Conservation (phyloP, 2,329 filamentous ascomycete species). For the Madurella fahalii region DNA sequence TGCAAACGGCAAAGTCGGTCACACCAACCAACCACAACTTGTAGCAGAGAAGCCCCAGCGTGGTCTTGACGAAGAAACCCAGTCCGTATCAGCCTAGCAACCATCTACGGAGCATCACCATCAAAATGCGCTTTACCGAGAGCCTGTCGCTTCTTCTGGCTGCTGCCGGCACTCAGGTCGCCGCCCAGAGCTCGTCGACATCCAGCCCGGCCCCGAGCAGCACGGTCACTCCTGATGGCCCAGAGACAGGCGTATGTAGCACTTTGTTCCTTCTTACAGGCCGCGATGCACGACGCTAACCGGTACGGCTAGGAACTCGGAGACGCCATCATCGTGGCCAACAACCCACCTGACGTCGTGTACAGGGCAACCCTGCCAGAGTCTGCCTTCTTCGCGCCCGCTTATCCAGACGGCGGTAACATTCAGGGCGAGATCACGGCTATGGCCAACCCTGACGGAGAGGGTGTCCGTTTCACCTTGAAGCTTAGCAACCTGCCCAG, state of each 20-base stretch:
- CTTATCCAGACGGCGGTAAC: slow-evolving; percentile 45
- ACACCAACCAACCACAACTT: no score
- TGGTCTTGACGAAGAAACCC: no score
- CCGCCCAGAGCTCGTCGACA: slow-evolving; percentile 14
- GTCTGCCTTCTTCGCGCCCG: slow-evolving; percentile 46
- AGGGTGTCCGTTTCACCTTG: slow-evolving; percentile 32
- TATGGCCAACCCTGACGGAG: slow-evolving; percentile 26
- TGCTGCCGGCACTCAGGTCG: slow-evolving; percentile 16
- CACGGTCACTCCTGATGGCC: slow-evolving; percentile 2
- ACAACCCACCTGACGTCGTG: slow-evolving; percentile 52
- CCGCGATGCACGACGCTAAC: slow-evolving; percentile 15
- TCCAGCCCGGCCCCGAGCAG: slow-evolving; percentile 5
- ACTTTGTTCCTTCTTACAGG: neutral
- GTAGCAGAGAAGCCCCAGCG: no score
- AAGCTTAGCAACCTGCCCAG: slow-evolving; percentile 32
- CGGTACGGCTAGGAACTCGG: slow-evolving; percentile 33
- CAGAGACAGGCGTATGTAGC: slow-evolving; percentile 21
- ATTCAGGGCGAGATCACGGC: slow-evolving; percentile 41
- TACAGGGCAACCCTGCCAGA: slow-evolving; percentile 57
- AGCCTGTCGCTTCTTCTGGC: slow-evolving; percentile 20
- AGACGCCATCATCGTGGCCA: slow-evolving; percentile 47
- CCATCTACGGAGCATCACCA: neutral
- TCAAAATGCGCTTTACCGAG: slow-evolving; percentile 19
- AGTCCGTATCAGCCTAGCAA: neutral
- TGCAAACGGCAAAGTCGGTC: no score